A percentile compares a stretch with the other conserved stretches of the same genome.
Conservation (phyloP, 106 monocot species). For the Amphibolis antarctica region DNA sequence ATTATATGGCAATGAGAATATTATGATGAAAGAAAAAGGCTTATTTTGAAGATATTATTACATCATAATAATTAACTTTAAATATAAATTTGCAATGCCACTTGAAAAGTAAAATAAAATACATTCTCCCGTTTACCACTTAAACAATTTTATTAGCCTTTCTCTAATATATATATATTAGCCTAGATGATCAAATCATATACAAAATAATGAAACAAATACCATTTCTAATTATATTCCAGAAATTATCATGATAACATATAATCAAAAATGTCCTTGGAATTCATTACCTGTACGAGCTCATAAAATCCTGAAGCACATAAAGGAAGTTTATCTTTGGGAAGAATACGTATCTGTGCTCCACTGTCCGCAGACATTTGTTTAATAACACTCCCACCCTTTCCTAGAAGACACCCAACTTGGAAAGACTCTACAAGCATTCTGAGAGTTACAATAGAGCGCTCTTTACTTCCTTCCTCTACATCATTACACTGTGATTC, state of each 20-base stretch:
- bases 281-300: slow-evolving; percentile 59
- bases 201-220: background rate
- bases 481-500: slow-evolving; percentile 35
- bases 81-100: too few relatives aligned
- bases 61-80: too few relatives aligned
- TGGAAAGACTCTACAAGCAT: slow-evolving; percentile 66
- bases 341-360: slow-evolving; percentile 63
- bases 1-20: too few relatives aligned
- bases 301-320: slow-evolving; percentile 66
- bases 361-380: slow-evolving; percentile 83
- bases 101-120: too few relatives aligned
- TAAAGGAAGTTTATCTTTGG: slow-evolving; percentile 61
- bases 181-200: too few relatives aligned
- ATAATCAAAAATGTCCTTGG: too few relatives aligned
- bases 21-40: too few relatives aligned
- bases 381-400: slow-evolving; percentile 78
- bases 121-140: too few relatives aligned
- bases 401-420: slow-evolving; percentile 79
- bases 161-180: too few relatives aligned
- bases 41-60: too few relatives aligned
- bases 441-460: slow-evolving; percentile 30
- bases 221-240: background rate
- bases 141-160: too few relatives aligned
- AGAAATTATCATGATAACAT: too few relatives aligned
- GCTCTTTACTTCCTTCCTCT: slow-evolving; percentile 29